These are phyloP conservation scores for Ascochyta pisi DNA, from an alignment of 2,329 filamentous ascomycete species.

Conservation along the genomic window DNA sequence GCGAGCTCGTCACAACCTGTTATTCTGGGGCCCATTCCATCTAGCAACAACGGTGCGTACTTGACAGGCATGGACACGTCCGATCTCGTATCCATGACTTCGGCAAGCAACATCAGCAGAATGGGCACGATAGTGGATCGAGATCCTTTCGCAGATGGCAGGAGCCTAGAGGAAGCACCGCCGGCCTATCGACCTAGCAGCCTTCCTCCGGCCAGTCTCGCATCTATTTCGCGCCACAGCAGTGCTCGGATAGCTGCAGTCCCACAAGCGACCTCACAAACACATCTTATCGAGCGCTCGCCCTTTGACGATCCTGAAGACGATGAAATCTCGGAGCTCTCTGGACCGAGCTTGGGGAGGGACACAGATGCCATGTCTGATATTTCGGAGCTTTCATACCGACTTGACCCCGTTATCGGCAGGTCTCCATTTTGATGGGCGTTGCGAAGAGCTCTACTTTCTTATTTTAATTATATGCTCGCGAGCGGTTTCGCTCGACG, in stretches of 20 bases:
- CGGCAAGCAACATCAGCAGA: conserved; percentile 22
- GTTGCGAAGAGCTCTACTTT: background rate
- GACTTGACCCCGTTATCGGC: conserved; percentile 34
- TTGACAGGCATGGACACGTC: conserved; percentile 50
- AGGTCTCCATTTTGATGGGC: conserved; percentile 20
- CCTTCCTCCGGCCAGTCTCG: conserved; percentile 36
- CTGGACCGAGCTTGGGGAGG: conserved; percentile 27
- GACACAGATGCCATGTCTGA: conserved; percentile 34
- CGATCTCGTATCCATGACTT: conserved; percentile 42
- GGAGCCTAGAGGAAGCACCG: conserved; percentile 41
- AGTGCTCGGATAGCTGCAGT: conserved; percentile 33
- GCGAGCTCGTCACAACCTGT: conserved; percentile 36
- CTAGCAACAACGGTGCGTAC: conserved; percentile 43
- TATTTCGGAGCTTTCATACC: conserved; percentile 44
- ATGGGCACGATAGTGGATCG: conserved; percentile 22
- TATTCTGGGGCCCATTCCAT: conserved; percentile 44
- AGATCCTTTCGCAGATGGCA: conserved; percentile 42
- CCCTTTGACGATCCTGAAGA: conserved; percentile 46
- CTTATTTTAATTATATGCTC: conserved; percentile 6
- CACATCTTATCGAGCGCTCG: conserved; percentile 36
- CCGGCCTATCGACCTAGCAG: conserved; percentile 48
- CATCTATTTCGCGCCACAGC: conserved; percentile 40
- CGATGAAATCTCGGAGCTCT: conserved; percentile 39
- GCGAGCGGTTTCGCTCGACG: background rate
- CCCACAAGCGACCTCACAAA: conserved; percentile 25